Base-by-base conservation (phyloP, 345 rosid genomes). In the Gossypium australe region DNA sequence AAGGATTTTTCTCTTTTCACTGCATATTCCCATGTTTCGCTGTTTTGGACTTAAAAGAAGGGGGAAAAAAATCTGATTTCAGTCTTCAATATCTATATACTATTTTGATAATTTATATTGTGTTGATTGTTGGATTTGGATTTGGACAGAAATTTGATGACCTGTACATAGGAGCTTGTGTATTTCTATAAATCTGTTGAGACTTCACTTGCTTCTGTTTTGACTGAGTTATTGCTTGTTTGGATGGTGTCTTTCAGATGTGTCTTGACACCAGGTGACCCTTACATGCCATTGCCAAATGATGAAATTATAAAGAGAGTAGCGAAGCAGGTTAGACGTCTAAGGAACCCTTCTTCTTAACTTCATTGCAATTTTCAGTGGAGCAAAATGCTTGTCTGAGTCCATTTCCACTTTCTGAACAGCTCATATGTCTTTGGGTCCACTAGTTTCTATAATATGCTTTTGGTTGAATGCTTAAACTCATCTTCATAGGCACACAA, bases 221-320 rank as follows among this genome's bases (percentile, higher is more conserved):
- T 49, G 41, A 61, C 77, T 7, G 24, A 49, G 11, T 27, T 41
- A 14, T 45, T 47, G 55, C 17, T 44, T 47, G 51, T 57, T 24
- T 73, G 55, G 11, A 0, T 45, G 38, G 14, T 47, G 34, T 47
- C 59, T 84, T 77, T 67, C 88, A 94, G 98, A 72, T 94, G 98
- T 67, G 98, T 94, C 60, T 81, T 94, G 70, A 94, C 98, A 2
- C 98, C 98, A 0, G 98, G 98, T 44, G 96, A 94, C 79, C 98
- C 98, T 0, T 92, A 94, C 84, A 94, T 94, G 98, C 89, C 97
- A 53, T 84, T 92, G 81, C 47, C 87, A 4, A 94, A 94, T 53
- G 96, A 89, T 18, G 85, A 92, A 84, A 94, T 94, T 87, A 87
- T 94, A 72, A 83, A 81, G 75, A 89, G 92, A 87, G 97, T 94